A percentile compares a stretch with the other conserved stretches of the same genome.
Evolutionary conservation across 1,284 basidiomycete genomes (phyloP).

Genomic region (Ustilago loliicola): DNA sequence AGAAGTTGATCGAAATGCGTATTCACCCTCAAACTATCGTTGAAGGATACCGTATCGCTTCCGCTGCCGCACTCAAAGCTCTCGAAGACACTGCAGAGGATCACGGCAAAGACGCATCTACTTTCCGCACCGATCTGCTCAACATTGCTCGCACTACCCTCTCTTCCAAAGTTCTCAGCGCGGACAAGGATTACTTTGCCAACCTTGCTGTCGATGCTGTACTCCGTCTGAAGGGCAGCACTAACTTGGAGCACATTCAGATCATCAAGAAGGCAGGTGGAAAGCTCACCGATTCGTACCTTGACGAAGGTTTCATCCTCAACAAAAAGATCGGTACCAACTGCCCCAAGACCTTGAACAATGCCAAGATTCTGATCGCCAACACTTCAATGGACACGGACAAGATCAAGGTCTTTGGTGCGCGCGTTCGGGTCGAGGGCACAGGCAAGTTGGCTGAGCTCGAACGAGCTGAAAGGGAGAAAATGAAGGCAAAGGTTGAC

Average conservation of each 20-base stretch:
- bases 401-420: slow-evolving; percentile 99
- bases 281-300: slow-evolving; percentile 97
- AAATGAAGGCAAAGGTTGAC: slow-evolving; percentile 99
- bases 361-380: slow-evolving; percentile 95
- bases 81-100: slow-evolving; percentile 86
- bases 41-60: slow-evolving; percentile 97
- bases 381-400: slow-evolving; percentile 99
- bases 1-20: slow-evolving; percentile 88
- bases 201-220: slow-evolving; percentile 98
- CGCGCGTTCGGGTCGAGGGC: slow-evolving; percentile 92
- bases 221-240: slow-evolving; percentile 91
- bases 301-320: slow-evolving; percentile 98
- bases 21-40: slow-evolving; percentile 99
- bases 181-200: slow-evolving; percentile 98
- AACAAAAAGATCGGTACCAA: slow-evolving; percentile 96
- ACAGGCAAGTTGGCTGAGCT: slow-evolving; percentile 97
- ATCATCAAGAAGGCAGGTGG: slow-evolving; percentile 99
- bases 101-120: slow-evolving; percentile 78
- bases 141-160: slow-evolving; percentile 97
- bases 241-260: slow-evolving; percentile 97
- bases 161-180: slow-evolving; percentile 94
- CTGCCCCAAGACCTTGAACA: slow-evolving; percentile 93
- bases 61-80: slow-evolving; percentile 84
- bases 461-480: slow-evolving; percentile 96
- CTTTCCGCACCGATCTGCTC: slow-evolving; percentile 89